Evolutionary conservation across 352 stramenopile genomes (phyloP), one percentile per base, ranked within the genome.

Genomic region (Pythium sp.): DNA sequence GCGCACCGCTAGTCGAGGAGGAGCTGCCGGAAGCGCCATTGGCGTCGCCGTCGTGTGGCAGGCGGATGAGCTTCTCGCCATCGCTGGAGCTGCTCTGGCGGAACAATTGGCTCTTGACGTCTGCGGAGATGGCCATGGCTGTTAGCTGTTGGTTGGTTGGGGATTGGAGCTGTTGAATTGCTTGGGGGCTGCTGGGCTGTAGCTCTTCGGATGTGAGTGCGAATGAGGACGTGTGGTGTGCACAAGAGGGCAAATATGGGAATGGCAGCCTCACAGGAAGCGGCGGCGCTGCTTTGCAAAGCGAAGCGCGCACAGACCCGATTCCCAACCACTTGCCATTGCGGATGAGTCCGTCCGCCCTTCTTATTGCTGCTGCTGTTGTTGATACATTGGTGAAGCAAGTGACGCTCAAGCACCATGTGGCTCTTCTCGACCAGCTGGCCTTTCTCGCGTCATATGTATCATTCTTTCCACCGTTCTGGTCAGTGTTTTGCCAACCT

Each of bases 101-200:
- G 53, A 69, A 69, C 22, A 69, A 38, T 28, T 69, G 63, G 54
- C 26, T 69, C 36, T 69, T 69, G 26, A 69, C 63, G 56, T 69
- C 63, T 49, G 63, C 63, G 30, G 63, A 58, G 53, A 69, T 69
- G 41, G 63, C 54, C 63, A 69, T 69, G 54, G 28, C 9, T 9
- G 15, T 26, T 32, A 22, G 26, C 3, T 62, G n/a, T 30, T 30
- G 26, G 34, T 62, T 49, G 15, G 32, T 32, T 32, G 51, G 4
- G 22, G n/a, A 18, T 8, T 41, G 20, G 55, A 28, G 55, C 30
- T 59, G 61, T 7, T 47, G 11, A 4, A 30, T 14, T 51, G 53
- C 8, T 20, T 18, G 7, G 28, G 47, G 34, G 26, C 22, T 32
- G 26, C 5, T 49, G 18, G 9, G 34, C n/a, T 49, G 41, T n/a